Base-by-base conservation (phyloP, 2,329 filamentous ascomycete genomes). In the Venturia aucupariae region DNA sequence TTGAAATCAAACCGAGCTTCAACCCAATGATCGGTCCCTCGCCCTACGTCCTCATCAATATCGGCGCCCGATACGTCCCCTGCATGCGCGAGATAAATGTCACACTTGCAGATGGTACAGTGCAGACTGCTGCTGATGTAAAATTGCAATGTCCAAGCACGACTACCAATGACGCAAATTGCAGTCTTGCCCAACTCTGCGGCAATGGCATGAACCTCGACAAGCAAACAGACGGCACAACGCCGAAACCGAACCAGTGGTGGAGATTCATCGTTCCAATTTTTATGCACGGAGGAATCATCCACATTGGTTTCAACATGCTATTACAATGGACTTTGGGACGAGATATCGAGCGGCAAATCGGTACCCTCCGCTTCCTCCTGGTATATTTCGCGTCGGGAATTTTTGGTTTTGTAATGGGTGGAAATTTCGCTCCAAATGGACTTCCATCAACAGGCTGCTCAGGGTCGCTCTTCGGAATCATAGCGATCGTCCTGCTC, bases 1-100 rank as follows among this genome's bases (percentile, higher is more conserved):
- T 91, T 72, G 84, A 86, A 77, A 92, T 86, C 62, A 84, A 93
- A 64, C 94, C 94, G 1, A 83, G 82, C 19, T 96, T 99, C 79
- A 99, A 97, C 77, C 89, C 90, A 65, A 96, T 99, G 91, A 96
- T 99, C 72, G 94, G 94, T 0, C 94, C 94, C 0, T 96, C 92
- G 5, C 84, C 87, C 1, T 90, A 91, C 69, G 86, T 97, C 30
- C 85, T 96, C 70, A 96, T 97, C 79, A 96, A 96, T 75, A 96
- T 99, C 90, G 94, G 94, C 65, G 90, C 92, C 48, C 87, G 94
- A 67, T 99, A 90, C 73, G 85, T 89, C 3, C 90, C 92, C 7
- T 99, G 94, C 76, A 99, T 99, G 94, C 92, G 93, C 79, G 91
- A 90, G 69, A 83, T 90, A 68, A 74, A 83, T 54, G 82, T 81